Conservation (phyloP, 176 grass and related monocot genomes). For the Guadua angustifolia region DNA sequence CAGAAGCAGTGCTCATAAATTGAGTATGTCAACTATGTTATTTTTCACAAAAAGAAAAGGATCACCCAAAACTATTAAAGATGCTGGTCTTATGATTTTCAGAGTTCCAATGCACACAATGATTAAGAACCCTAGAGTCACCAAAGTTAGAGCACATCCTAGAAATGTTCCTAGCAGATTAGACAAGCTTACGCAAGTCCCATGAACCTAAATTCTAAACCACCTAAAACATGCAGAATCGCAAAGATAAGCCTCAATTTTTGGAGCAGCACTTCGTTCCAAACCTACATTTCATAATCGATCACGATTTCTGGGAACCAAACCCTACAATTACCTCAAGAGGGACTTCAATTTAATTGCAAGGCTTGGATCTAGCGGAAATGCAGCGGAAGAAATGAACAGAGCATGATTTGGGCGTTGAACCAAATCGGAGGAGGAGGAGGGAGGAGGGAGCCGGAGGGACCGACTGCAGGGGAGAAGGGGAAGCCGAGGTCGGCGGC, state of each 20-base stretch:
- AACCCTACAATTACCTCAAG: not conserved
- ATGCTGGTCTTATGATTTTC: no score
- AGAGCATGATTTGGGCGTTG: no score
- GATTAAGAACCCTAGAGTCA: no score
- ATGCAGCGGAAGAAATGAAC: not conserved
- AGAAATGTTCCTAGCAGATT: not conserved
- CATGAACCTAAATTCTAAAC: not conserved
- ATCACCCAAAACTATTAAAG: no score
- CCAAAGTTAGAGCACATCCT: no score
- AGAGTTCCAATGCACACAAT: no score
- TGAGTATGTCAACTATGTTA: no score
- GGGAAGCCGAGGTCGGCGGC: constrained; percentile 92
- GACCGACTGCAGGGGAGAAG: constrained; percentile 60
- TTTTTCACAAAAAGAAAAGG: no score
- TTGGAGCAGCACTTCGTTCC: not conserved
- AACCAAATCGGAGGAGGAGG: not conserved
- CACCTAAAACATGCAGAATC: not conserved
- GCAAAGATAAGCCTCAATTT: not conserved
- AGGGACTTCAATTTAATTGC: not conserved
- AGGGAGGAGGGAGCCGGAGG: not conserved
- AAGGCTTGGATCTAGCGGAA: constrained; percentile 19
- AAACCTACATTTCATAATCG: constrained; percentile 21
- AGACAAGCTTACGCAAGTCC: not conserved
- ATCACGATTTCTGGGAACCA: not conserved
- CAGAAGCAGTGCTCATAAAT: no score